Evolutionary conservation across 2,329 filamentous ascomycete species (phyloP).

Genomic region (Paecilomyces variotii): DNA sequence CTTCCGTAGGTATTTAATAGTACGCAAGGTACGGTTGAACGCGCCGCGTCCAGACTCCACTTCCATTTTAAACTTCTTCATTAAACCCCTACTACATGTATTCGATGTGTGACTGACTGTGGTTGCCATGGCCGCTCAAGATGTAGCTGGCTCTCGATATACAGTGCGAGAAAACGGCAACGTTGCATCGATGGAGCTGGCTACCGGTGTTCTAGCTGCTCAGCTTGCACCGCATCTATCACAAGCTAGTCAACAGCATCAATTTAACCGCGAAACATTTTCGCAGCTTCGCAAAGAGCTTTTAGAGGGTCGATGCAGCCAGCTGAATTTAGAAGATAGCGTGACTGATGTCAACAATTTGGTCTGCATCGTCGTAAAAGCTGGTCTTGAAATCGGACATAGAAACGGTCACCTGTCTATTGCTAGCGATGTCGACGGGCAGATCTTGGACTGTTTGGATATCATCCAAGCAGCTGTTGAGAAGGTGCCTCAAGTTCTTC

Average conservation of each 20-base stretch:
- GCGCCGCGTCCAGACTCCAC: neutral
- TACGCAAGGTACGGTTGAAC: neutral
- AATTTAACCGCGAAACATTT: constrained; percentile 64
- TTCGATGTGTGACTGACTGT: neutral
- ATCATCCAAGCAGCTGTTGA: constrained; percentile 68
- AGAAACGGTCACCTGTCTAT: constrained; percentile 55
- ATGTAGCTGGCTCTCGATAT: constrained; percentile 9
- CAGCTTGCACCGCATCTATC: constrained; percentile 78
- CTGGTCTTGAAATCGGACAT: constrained; percentile 55
- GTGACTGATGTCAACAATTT: constrained; percentile 74
- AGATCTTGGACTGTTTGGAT: constrained; percentile 59
- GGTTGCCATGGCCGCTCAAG: constrained; percentile 18
- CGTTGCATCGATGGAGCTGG: constrained; percentile 20
- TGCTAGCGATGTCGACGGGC: constrained; percentile 32
- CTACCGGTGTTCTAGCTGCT: constrained; percentile 75
- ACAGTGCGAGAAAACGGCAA: constrained; percentile 11
- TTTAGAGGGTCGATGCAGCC: constrained; percentile 38
- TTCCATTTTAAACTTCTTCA: neutral
- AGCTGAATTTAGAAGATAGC: constrained; percentile 52
- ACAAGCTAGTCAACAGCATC: constrained; percentile 52
- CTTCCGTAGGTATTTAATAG: neutral
- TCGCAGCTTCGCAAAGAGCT: constrained; percentile 64
- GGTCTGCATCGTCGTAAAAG: constrained; percentile 73
- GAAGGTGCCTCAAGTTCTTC: constrained; percentile 60
- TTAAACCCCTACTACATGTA: neutral